These are phyloP conservation scores for Parsonsia alboflavescens DNA, from an alignment of 257 asterid species.

Conservation along the genomic window DNA sequence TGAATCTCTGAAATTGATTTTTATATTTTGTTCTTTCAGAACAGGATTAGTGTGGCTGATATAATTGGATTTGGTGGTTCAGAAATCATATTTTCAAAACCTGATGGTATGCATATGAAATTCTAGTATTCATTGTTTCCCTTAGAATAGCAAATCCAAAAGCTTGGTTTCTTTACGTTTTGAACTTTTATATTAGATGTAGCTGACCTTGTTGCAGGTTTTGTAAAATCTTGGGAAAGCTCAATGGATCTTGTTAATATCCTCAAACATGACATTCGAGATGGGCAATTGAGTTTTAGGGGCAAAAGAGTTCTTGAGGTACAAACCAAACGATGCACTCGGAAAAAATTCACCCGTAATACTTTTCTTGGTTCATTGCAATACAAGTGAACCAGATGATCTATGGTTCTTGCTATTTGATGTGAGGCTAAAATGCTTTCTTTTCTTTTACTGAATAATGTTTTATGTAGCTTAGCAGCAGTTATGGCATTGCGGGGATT, in stretches of 20 bases:
- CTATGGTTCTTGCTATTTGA: neutral
- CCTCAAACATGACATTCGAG: slow-evolving; percentile 40
- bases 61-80: slow-evolving; percentile 34
- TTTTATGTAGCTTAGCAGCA: slow-evolving; percentile 30
- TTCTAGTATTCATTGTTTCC: neutral
- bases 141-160: neutral
- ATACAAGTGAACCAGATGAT: neutral
- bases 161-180: neutral
- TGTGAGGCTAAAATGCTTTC: neutral
- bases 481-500: slow-evolving; percentile 33
- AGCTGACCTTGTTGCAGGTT: slow-evolving; percentile 19
- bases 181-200: neutral
- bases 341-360: neutral
- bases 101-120: slow-evolving; percentile 25
- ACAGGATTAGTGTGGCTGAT: slow-evolving; percentile 33
- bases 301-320: slow-evolving; percentile 40
- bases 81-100: slow-evolving; percentile 29
- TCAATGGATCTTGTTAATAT: slow-evolving; percentile 36
- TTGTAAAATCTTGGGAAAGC: slow-evolving; percentile 29
- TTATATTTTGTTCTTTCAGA: slow-evolving; percentile 18
- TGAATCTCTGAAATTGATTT: neutral
- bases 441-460: neutral
- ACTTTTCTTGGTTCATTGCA: neutral
- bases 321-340: neutral
- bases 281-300: slow-evolving; percentile 35